These are phyloP conservation scores for Thozetella sp. DNA, from an alignment of 495 filamentous ascomycete species.

Conservation along the genomic window DNA sequence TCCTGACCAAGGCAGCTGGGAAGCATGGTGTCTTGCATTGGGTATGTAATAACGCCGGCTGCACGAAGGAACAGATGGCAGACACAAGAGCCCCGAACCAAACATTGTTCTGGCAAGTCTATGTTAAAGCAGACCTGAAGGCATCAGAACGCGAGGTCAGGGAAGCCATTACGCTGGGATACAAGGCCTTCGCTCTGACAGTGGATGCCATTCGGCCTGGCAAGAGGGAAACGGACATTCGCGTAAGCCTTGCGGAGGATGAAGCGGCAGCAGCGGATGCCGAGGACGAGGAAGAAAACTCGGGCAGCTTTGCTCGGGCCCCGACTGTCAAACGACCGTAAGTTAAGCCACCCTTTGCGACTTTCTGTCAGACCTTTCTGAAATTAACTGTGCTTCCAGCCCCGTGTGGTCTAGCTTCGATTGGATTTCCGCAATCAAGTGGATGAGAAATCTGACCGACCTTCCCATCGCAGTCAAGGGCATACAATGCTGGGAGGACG, in stretches of 20 bases:
- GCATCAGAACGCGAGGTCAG: neutral
- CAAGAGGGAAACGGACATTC: neutral
- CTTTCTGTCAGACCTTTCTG: neutral
- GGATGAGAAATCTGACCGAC: neutral
- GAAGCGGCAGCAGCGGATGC: neutral
- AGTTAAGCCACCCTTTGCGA: neutral
- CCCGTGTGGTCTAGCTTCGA: neutral
- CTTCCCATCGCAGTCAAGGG: neutral
- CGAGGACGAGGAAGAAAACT: neutral
- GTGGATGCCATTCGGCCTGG: neutral
- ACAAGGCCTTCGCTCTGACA: neutral
- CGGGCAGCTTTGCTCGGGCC: neutral
- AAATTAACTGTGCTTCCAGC: neutral
- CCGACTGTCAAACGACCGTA: neutral
- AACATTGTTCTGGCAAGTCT: neutral
- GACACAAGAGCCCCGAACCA: neutral
- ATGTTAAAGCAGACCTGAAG: neutral
- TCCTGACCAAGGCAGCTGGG: neutral
- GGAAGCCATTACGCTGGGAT: neutral
- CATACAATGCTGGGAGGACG: neutral
- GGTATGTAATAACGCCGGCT: neutral
- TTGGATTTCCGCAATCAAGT: neutral
- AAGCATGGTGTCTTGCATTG: neutral
- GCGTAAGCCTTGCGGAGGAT: neutral
- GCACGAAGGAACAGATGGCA: neutral